These are phyloP conservation scores for Backusella macrospora DNA, from an alignment of 192 early-diverging fungal genomes.

Conservation along the genomic window DNA sequence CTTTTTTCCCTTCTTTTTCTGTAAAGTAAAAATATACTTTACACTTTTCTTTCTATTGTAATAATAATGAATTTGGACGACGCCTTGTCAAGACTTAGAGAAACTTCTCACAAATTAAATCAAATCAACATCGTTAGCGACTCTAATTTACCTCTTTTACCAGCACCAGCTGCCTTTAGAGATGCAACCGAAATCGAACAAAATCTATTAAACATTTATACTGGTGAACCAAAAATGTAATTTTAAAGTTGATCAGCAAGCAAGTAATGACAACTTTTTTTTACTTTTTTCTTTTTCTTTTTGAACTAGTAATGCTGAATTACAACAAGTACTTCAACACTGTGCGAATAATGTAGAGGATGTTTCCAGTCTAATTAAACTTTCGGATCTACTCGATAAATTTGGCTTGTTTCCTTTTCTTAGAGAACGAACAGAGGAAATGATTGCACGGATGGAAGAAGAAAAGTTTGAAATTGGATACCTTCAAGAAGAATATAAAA, in stretches of 20 bases:
- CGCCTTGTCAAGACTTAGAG: too few relatives aligned
- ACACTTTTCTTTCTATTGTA: too few relatives aligned
- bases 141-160: not conserved
- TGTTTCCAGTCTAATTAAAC: not conserved
- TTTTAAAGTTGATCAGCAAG: not conserved
- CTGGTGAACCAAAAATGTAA: conserved; percentile 1
- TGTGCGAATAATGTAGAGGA: not conserved
- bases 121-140: not conserved
- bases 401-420: not conserved
- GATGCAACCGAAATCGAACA: not conserved
- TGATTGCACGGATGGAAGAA: not conserved
- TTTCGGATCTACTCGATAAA: not conserved
- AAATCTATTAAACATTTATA: not conserved
- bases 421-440: not conserved
- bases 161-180: not conserved
- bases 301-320: not conserved
- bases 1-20: too few relatives aligned
- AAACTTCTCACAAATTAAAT: too few relatives aligned
- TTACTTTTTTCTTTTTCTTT: not conserved
- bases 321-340: not conserved
- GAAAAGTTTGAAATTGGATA: not conserved
- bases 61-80: too few relatives aligned
- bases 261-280: not conserved
- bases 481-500: not conserved
- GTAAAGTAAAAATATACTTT: too few relatives aligned